Evolutionary conservation across 495 filamentous ascomycete genomes (phyloP).

Genomic region (Bacidia rubella): DNA sequence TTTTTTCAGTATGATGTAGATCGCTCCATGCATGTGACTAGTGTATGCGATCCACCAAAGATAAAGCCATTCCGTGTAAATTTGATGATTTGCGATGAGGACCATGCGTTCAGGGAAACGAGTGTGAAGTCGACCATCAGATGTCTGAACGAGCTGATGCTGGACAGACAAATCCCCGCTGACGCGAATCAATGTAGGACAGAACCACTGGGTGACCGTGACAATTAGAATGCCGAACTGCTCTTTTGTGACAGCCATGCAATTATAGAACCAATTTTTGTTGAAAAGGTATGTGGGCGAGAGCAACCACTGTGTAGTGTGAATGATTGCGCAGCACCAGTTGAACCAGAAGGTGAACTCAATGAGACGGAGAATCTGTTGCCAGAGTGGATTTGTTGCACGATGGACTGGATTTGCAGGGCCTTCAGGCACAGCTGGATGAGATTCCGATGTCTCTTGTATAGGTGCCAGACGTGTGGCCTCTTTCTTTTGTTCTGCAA

Average conservation of each 20-base stretch:
- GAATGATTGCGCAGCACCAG: constrained; percentile 37
- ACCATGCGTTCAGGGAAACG: constrained; percentile 48
- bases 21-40: constrained; percentile 48
- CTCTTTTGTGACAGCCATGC: constrained; percentile 54
- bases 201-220: constrained; percentile 48
- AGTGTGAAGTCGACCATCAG: constrained; percentile 41
- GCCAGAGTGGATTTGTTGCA: constrained; percentile 51
- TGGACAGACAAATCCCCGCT: constrained; percentile 47
- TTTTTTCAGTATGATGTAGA: constrained; percentile 60
- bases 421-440: neutral
- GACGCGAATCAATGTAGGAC: constrained; percentile 44
- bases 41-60: constrained; percentile 60
- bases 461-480: neutral
- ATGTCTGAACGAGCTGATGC: constrained; percentile 40
- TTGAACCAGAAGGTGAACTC: constrained; percentile 53
- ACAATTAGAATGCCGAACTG: constrained; percentile 46
- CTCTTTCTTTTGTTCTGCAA: neutral
- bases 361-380: constrained; percentile 52
- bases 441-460: neutral
- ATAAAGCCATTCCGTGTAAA: constrained; percentile 62
- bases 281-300: constrained; percentile 46
- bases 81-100: constrained; percentile 54
- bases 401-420: constrained; percentile 14
- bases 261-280: constrained; percentile 46
- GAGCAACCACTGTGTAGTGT: constrained; percentile 42